A percentile compares a stretch with the other conserved stretches of the same genome.
Conservation (phyloP, 1,284 basidiomycete species). For the Ustilago shanxiensis region DNA sequence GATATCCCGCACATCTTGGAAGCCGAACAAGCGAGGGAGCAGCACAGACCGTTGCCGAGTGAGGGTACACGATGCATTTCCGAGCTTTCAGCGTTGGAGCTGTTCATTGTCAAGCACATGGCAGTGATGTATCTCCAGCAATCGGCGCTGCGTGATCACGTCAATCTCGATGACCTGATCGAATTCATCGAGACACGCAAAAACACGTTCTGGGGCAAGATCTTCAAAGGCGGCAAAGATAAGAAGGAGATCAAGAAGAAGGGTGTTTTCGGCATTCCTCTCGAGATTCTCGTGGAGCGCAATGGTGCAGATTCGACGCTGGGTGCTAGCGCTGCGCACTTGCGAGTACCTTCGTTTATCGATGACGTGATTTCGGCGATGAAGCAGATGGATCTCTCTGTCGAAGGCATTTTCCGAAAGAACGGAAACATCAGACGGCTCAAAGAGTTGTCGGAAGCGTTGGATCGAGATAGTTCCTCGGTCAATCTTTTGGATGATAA, state of each 20-base stretch:
- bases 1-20: slow-evolving; percentile 94
- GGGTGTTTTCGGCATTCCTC: slow-evolving; percentile 88
- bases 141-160: slow-evolving; percentile 79
- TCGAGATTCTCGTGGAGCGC: slow-evolving; percentile 93
- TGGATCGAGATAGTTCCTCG: slow-evolving; percentile 85
- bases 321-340: slow-evolving; percentile 84
- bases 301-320: slow-evolving; percentile 93
- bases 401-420: slow-evolving; percentile 98
- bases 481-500: slow-evolving; percentile 95
- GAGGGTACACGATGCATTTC: slow-evolving; percentile 83
- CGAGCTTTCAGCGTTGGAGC: slow-evolving; percentile 85
- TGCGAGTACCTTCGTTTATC: slow-evolving; percentile 95
- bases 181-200: slow-evolving; percentile 94
- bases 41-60: slow-evolving; percentile 79
- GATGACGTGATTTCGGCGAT: slow-evolving; percentile 98
- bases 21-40: slow-evolving; percentile 87
- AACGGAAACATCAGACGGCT: slow-evolving; percentile 96
- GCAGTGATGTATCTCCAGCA: slow-evolving; percentile 83
- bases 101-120: slow-evolving; percentile 91
- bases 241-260: slow-evolving; percentile 76
- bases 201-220: slow-evolving; percentile 94
- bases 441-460: slow-evolving; percentile 88
- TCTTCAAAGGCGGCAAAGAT: slow-evolving; percentile 86
- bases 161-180: slow-evolving; percentile 88
- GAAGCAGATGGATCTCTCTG: slow-evolving; percentile 99